Conservation (phyloP, 1,284 basidiomycete genomes). For the Ustilago crameri region DNA sequence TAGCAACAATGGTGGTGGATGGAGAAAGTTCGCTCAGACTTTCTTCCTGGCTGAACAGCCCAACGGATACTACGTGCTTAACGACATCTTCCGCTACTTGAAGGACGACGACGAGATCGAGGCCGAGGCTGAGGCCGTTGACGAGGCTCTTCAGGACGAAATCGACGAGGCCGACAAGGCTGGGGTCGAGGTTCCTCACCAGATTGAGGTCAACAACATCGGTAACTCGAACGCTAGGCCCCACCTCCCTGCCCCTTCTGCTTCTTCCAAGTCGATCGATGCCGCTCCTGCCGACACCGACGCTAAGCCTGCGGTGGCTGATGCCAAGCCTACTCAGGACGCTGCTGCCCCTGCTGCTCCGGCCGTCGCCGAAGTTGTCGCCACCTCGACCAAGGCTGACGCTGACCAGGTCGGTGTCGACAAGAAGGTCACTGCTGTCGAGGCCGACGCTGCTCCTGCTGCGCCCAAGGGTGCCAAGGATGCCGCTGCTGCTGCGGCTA, state of each 20-base stretch:
- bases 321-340: constrained; percentile 11
- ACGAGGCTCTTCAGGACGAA: constrained; percentile 47
- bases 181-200: constrained; percentile 41
- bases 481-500: constrained; percentile 39
- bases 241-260: constrained; percentile 35
- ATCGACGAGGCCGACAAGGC: constrained; percentile 44
- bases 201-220: constrained; percentile 54
- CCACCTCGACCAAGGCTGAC: constrained; percentile 35
- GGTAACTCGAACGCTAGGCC: constrained; percentile 51
- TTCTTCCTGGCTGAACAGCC: constrained; percentile 99
- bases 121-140: constrained; percentile 47
- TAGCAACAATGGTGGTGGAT: constrained; percentile 82
- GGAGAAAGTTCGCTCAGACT: constrained; percentile 99
- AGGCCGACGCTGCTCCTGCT: constrained; percentile 53
- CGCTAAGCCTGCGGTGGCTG: constrained; percentile 13
- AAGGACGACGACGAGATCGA: constrained; percentile 89
- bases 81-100: constrained; percentile 99
- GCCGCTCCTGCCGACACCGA: constrained; percentile 18
- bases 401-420: constrained; percentile 59
- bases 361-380: constrained; percentile 21
- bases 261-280: constrained; percentile 34
- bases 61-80: constrained; percentile 98
- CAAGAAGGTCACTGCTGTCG: constrained; percentile 48
- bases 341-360: constrained; percentile 9
- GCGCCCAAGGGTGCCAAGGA: constrained; percentile 35